These are phyloP conservation scores for Leucocoprinus leucothites DNA, from an alignment of 768 basidiomycete genomes.

Conservation along the genomic window DNA sequence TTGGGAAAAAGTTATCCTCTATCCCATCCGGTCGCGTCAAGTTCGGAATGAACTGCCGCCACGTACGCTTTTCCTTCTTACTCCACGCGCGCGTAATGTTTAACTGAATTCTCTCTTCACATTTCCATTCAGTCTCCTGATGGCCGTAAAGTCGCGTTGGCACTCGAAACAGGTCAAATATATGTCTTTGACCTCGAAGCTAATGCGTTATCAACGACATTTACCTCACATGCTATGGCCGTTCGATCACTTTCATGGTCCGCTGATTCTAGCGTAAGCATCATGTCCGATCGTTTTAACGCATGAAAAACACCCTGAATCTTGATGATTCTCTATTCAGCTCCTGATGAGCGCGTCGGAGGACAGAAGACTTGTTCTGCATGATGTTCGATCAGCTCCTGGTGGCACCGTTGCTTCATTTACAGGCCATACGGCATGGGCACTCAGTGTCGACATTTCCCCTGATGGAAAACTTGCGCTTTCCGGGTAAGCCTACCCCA, in stretches of 20 bases:
- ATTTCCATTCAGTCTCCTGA: constrained; percentile 72
- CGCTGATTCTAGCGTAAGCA: constrained; percentile 76
- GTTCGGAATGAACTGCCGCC: constrained; percentile 72
- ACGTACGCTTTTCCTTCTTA: constrained; percentile 41
- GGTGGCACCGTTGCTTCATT: constrained; percentile 85
- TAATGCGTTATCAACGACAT: constrained; percentile 60
- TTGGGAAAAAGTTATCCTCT: constrained; percentile 59
- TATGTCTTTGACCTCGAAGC: constrained; percentile 82
- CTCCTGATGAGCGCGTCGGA: constrained; percentile 88
- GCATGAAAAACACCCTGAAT: constrained; percentile 1
- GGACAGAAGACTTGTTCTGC: constrained; percentile 86
- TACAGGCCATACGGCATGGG: constrained; percentile 90
- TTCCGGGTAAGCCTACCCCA: constrained; percentile 58
- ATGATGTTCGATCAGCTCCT: constrained; percentile 79
- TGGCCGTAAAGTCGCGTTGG: constrained; percentile 76
- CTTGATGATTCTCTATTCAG: constrained; percentile 34
- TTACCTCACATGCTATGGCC: constrained; percentile 86
- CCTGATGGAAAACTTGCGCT: constrained; percentile 77
- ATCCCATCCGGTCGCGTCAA: constrained; percentile 69
- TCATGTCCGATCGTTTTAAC: constrained; percentile 12
- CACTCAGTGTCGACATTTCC: constrained; percentile 77
- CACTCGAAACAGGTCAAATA: constrained; percentile 85
- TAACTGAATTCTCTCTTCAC: background rate
- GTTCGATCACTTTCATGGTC: constrained; percentile 90
- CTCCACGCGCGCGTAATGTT: background rate